Evolutionary conservation across 2,329 filamentous ascomycete genomes (phyloP).

Genomic region (Zalaria obscura): DNA sequence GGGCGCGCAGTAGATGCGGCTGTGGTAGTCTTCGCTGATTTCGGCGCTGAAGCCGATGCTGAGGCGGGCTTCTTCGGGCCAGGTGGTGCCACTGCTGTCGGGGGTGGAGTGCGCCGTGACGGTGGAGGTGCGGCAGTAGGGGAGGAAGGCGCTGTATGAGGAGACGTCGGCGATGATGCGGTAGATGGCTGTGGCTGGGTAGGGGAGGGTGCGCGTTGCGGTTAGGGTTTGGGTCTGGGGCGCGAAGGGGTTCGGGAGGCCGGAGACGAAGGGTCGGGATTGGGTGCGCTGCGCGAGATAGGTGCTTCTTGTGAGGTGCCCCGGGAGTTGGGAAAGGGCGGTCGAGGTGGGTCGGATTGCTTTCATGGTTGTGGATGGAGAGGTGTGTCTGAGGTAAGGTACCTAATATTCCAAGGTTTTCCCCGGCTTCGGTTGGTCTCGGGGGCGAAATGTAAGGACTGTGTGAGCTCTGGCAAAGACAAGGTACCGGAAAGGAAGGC

Average conservation of each 20-base stretch:
- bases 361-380: slow-evolving; percentile 10
- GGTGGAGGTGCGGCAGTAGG: slow-evolving; percentile 66
- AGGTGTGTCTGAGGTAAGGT: no score
- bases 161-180: slow-evolving; percentile 76
- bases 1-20: slow-evolving; percentile 63
- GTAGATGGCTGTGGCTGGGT: slow-evolving; percentile 59
- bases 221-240: slow-evolving; percentile 55
- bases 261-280: slow-evolving; percentile 28
- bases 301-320: slow-evolving; percentile 1
- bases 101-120: slow-evolving; percentile 61
- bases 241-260: slow-evolving; percentile 31
- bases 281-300: slow-evolving; percentile 3
- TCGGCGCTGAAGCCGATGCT: slow-evolving; percentile 73
- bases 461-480: no score
- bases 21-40: slow-evolving; percentile 73
- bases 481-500: no score
- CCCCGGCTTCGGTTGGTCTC: no score
- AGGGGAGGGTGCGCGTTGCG: slow-evolving; percentile 64
- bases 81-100: slow-evolving; percentile 35
- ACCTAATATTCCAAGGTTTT: no score
- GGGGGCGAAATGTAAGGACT: no score
- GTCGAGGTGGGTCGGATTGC: slow-evolving; percentile 11
- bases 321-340: neutral
- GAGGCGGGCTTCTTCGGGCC: slow-evolving; percentile 64
- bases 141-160: slow-evolving; percentile 75